Evolutionary conservation across 768 basidiomycete species (phyloP).

Genomic region (Auricularia auricula-judae): DNA sequence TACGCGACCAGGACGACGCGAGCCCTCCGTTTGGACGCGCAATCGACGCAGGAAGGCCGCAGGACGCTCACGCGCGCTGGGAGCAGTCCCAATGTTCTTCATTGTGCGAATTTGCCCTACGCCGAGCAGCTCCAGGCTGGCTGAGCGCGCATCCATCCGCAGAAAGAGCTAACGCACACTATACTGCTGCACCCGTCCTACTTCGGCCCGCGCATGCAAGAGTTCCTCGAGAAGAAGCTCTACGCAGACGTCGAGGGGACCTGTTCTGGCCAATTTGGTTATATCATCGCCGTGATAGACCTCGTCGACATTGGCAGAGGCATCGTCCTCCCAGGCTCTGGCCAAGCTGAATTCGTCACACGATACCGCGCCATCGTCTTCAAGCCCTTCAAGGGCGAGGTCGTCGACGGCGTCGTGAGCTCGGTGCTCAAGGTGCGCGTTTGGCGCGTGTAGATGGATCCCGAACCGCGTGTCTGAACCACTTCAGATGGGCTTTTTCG

Average conservation of each 20-base stretch:
- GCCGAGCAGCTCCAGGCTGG: background rate
- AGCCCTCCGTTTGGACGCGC: too few species aligned
- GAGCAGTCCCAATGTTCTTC: conserved; percentile 4
- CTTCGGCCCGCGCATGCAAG: conserved; percentile 92
- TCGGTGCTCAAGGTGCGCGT: conserved; percentile 83
- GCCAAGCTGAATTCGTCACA: conserved; percentile 92
- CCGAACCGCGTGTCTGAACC: background rate
- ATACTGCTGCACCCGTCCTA: conserved; percentile 97
- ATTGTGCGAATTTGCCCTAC: conserved; percentile 1
- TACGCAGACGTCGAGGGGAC: conserved; percentile 97
- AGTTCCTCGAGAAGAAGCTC: conserved; percentile 85
- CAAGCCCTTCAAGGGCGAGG: conserved; percentile 99
- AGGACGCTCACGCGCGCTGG: background rate
- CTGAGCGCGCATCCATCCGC: conserved; percentile 2
- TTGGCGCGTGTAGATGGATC: background rate
- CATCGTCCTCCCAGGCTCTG: conserved; percentile 82
- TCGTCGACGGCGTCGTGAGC: conserved; percentile 91
- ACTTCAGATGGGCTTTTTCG: conserved; percentile 93
- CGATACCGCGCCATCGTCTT: conserved; percentile 95
- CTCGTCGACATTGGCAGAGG: conserved; percentile 89
- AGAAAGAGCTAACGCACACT: conserved; percentile 98
- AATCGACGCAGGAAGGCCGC: too few species aligned
- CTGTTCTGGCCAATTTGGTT: conserved; percentile 90
- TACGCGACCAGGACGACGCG: too few species aligned
- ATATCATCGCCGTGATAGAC: conserved; percentile 85